Percentiles rank a stretch among this genome's conserved stretches.
phyloP scores from a whole-genome alignment of 2,329 filamentous ascomycete genomes.

The Hirsutella minnesotensis region DNA sequence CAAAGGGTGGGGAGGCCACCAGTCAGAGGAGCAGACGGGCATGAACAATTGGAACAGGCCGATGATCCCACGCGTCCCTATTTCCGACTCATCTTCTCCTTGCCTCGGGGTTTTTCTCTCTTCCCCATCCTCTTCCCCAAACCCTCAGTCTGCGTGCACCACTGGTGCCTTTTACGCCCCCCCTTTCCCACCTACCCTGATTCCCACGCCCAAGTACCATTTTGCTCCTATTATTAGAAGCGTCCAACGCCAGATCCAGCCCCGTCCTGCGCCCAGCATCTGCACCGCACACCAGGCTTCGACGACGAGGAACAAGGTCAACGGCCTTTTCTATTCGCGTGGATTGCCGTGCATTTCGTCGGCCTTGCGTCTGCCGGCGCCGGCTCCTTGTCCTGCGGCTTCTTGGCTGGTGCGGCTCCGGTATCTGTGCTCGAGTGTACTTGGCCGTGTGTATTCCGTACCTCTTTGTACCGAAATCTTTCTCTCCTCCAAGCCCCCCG shows the following conservation, averaged over 20 bases:
- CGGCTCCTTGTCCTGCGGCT: not conserved
- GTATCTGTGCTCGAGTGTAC: too few species aligned
- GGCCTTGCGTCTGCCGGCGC: not conserved
- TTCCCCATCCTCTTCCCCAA: conserved; percentile 3
- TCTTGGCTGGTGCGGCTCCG: too few species aligned
- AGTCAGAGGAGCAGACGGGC: too few species aligned
- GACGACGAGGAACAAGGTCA: conserved; percentile 1
- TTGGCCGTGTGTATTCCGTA: not conserved
- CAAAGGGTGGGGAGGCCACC: too few species aligned
- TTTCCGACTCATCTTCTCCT: too few species aligned
- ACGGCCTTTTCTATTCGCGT: not conserved
- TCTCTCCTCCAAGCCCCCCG: too few species aligned
- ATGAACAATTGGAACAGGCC: too few species aligned
- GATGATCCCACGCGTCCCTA: too few species aligned
- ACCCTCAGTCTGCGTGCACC: conserved; percentile 10
- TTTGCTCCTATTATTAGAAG: conserved; percentile 38
- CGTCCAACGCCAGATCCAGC: conserved; percentile 37
- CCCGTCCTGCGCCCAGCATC: conserved; percentile 20
- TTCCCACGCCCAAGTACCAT: conserved; percentile 25
- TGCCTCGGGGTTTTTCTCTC: too few species aligned
- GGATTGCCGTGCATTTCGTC: not conserved
- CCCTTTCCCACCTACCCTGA: conserved; percentile 7
- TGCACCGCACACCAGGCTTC: conserved; percentile 10
- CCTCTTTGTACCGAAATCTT: too few species aligned
- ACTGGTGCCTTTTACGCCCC: conserved; percentile 1